Conservation (phyloP, 2,329 filamentous ascomycete genomes). For the Pseudopyrenochaeta lycopersici region DNA sequence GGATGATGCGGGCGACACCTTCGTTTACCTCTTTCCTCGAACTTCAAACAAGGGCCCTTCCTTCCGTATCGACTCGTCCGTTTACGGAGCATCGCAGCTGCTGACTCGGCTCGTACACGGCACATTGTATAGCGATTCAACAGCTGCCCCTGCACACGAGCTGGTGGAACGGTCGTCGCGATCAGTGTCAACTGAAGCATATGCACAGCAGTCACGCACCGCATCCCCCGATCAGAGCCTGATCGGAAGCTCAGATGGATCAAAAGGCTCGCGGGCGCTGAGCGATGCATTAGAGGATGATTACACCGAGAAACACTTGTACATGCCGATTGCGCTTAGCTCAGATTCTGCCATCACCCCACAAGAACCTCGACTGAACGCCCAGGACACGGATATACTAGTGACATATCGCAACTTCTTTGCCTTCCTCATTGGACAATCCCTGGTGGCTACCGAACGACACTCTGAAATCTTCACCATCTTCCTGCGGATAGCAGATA, state of each 20-base stretch:
- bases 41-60: conserved; percentile 65
- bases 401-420: conserved; percentile 70
- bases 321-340: conserved; percentile 66
- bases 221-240: conserved; percentile 44
- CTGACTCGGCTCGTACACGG: conserved; percentile 66
- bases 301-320: conserved; percentile 62
- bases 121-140: conserved; percentile 55
- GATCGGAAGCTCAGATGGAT: conserved; percentile 53
- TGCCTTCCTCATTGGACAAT: conserved; percentile 69
- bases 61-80: conserved; percentile 68
- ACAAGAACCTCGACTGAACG: conserved; percentile 43
- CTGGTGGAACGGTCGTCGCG: conserved; percentile 30
- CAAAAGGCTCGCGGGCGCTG: conserved; percentile 58
- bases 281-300: conserved; percentile 59
- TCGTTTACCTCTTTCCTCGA: conserved; percentile 69
- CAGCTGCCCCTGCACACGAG: conserved; percentile 22
- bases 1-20: conserved; percentile 70
- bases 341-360: conserved; percentile 55
- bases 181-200: conserved; percentile 28
- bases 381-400: conserved; percentile 65
- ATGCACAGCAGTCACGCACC: conserved; percentile 40
- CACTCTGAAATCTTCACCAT: conserved; percentile 66
- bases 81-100: conserved; percentile 65
- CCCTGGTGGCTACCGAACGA: conserved; percentile 66
- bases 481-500: conserved; percentile 67